Evolutionary conservation across 1,139 yeast genomes (phyloP).

Genomic region (Saccharomyces hybrid): DNA sequence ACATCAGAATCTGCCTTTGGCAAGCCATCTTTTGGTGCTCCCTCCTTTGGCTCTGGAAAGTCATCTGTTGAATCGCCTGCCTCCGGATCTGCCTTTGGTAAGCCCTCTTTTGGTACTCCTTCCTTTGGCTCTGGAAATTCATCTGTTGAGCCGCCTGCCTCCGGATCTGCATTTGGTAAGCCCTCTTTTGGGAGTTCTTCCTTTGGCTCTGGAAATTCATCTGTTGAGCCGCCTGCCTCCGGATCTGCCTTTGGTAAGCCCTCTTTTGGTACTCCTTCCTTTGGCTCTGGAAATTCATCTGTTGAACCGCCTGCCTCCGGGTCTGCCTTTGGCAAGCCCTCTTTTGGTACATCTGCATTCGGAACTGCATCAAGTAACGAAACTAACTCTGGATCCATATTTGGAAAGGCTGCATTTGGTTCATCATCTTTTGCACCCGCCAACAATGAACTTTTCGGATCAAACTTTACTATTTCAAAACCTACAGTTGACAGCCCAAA

Average conservation of each 20-base stretch:
- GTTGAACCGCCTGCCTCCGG: conserved; percentile 4
- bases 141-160: conserved; percentile 10
- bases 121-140: conserved; percentile 12
- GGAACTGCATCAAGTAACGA: not conserved
- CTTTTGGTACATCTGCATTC: conserved; percentile 8
- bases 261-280: conserved; percentile 11
- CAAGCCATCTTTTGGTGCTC: conserved; percentile 12
- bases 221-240: conserved; percentile 11
- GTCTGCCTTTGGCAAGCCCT: conserved; percentile 13
- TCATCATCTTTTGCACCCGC: conserved; percentile 4
- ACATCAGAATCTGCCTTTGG: conserved; percentile 18
- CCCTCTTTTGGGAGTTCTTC: conserved; percentile 13
- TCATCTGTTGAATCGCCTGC: conserved; percentile 11
- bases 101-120: conserved; percentile 15
- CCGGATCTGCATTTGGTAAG: conserved; percentile 16
- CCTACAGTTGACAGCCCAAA: not conserved
- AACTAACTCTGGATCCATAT: conserved; percentile 8
- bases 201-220: conserved; percentile 11
- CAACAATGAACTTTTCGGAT: not conserved
- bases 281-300: conserved; percentile 9
- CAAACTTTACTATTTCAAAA: not conserved
- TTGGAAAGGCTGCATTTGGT: conserved; percentile 25
- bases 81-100: conserved; percentile 16
- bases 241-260: conserved; percentile 19
- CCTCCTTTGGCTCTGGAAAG: conserved; percentile 12